Evolutionary conservation across 352 stramenopile species (phyloP).

Genomic region (Phytophthora chlamydospora): DNA sequence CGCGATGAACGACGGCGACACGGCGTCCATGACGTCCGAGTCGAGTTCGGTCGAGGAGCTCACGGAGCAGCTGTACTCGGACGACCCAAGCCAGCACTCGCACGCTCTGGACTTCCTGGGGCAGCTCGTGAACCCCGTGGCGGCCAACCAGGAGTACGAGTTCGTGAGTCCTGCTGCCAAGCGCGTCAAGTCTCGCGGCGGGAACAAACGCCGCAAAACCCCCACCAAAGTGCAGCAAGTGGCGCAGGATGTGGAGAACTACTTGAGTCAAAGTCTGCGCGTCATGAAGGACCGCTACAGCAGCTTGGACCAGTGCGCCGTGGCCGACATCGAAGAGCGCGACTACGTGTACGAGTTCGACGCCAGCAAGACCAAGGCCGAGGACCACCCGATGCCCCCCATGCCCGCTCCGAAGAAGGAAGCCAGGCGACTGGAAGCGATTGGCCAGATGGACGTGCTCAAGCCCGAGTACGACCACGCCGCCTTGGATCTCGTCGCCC

Average conservation of each 20-base stretch:
- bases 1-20: slow-evolving; percentile 36
- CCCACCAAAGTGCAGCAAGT: slow-evolving; percentile 43
- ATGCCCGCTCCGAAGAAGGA: slow-evolving; percentile 51
- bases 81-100: slow-evolving; percentile 48
- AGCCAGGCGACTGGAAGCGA: slow-evolving; percentile 41
- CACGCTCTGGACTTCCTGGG: slow-evolving; percentile 50
- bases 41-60: slow-evolving; percentile 42
- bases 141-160: slow-evolving; percentile 20
- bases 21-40: slow-evolving; percentile 43
- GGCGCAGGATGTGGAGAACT: slow-evolving; percentile 46
- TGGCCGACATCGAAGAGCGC: slow-evolving; percentile 37
- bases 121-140: slow-evolving; percentile 39
- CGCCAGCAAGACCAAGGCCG: slow-evolving; percentile 24
- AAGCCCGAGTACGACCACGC: slow-evolving; percentile 47
- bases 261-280: slow-evolving; percentile 46
- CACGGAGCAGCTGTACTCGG: slow-evolving; percentile 48
- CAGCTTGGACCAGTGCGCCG: slow-evolving; percentile 19
- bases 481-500: slow-evolving; percentile 61
- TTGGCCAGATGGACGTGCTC: slow-evolving; percentile 53
- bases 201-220: slow-evolving; percentile 19
- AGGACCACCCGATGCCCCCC: slow-evolving; percentile 55
- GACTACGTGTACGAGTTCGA: slow-evolving; percentile 64
- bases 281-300: slow-evolving; percentile 40
- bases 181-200: slow-evolving; percentile 16
- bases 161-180: slow-evolving; percentile 24